These are phyloP conservation scores for Neopestalotiopsis rosae DNA, from an alignment of 2,329 filamentous ascomycete species.

Conservation along the genomic window DNA sequence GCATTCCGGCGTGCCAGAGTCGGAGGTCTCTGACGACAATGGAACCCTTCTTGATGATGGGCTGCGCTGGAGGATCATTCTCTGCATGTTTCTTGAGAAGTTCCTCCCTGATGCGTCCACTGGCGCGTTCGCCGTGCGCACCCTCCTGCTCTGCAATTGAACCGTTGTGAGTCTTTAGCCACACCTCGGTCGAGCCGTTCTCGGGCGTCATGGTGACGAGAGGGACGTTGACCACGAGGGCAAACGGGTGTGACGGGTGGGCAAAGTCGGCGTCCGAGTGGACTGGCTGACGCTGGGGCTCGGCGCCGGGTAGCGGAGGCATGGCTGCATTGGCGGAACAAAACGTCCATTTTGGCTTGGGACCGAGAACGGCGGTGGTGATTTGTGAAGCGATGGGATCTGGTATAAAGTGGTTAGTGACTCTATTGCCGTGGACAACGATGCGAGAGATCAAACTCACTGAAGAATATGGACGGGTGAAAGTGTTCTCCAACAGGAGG, in stretches of 20 bases:
- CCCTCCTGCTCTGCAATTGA: slow-evolving; percentile 48
- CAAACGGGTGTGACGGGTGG: slow-evolving; percentile 60
- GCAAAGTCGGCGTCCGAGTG: slow-evolving; percentile 66
- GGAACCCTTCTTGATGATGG: slow-evolving; percentile 57
- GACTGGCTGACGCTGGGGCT: slow-evolving; percentile 55
- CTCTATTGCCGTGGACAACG: not conserved
- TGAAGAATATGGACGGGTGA: slow-evolving; percentile 56
- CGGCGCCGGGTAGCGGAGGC: slow-evolving; percentile 46
- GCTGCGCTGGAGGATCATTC: slow-evolving; percentile 52
- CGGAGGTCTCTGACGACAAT: slow-evolving; percentile 64
- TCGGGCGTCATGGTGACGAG: slow-evolving; percentile 54
- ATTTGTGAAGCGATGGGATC: slow-evolving; percentile 62
- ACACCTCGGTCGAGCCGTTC: slow-evolving; percentile 64
- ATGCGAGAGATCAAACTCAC: slow-evolving; percentile 39
- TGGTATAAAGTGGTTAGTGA: not conserved
- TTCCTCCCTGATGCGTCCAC: slow-evolving; percentile 51
- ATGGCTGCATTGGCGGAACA: slow-evolving; percentile 63
- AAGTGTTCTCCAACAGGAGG: slow-evolving; percentile 57
- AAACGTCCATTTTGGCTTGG: slow-evolving; percentile 60
- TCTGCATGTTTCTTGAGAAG: slow-evolving; percentile 43
- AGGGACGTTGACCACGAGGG: slow-evolving; percentile 59
- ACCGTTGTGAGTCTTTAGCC: slow-evolving; percentile 58
- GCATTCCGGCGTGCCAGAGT: slow-evolving; percentile 70
- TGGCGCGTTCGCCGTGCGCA: slow-evolving; percentile 56
- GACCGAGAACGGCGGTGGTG: slow-evolving; percentile 59